Percentiles rank a stretch among this genome's conserved stretches.
Evolutionary conservation across 495 filamentous ascomycete species (phyloP).

Genomic region (Aspergillus leporis): DNA sequence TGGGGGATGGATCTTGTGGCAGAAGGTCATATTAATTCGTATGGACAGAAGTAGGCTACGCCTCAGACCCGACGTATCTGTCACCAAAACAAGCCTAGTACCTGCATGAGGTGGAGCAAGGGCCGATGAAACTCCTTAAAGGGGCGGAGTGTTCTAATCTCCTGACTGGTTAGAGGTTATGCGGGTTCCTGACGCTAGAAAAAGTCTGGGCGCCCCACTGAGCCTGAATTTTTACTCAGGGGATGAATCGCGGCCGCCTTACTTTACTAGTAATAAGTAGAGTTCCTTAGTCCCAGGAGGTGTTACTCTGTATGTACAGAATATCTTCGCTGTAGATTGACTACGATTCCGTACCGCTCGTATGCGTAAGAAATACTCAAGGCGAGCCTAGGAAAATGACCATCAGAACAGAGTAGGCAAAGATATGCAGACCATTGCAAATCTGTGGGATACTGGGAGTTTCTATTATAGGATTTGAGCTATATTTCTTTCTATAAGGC

Average conservation of each 20-base stretch:
- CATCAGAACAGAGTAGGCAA: no score
- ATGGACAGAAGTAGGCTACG: no score
- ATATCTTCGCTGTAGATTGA: no score
- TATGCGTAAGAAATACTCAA: no score
- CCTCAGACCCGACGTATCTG: no score
- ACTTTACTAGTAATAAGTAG: not conserved
- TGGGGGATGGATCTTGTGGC: no score
- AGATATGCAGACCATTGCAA: no score
- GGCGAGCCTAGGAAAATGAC: no score
- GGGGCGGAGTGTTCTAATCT: not conserved
- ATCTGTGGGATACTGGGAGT: not conserved
- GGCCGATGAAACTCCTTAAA: not conserved
- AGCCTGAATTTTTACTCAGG: conserved; percentile 10
- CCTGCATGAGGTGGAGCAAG: not conserved
- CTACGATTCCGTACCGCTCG: no score
- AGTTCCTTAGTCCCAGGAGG: no score
- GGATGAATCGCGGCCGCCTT: conserved; percentile 7
- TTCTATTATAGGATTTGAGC: not conserved
- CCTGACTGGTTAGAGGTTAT: conserved; percentile 24
- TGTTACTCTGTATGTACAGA: no score
- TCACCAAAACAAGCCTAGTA: not conserved
- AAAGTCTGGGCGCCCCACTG: conserved; percentile 17
- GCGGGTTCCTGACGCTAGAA: conserved; percentile 36
- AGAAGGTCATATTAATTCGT: no score
- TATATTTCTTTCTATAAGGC: not conserved